Evolutionary conservation across 164 flowering plant species (phyloP).

Genomic region (Annona squamosa): DNA sequence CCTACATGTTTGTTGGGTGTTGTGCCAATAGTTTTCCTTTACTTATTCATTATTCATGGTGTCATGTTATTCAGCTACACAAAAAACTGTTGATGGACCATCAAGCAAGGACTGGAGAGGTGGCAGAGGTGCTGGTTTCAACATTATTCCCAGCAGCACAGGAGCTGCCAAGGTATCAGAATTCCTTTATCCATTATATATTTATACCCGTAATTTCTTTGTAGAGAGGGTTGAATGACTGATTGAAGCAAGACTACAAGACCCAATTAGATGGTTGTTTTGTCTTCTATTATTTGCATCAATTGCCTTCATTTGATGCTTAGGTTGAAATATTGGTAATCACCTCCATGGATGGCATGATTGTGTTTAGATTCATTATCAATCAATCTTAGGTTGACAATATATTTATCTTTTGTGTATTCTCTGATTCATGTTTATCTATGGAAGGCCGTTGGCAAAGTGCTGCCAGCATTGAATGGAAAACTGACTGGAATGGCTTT

Average conservation of each 20-base stretch:
- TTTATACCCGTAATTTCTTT: too few species aligned
- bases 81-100: constrained; percentile 98
- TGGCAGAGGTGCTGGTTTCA: constrained; percentile 92
- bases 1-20: background rate
- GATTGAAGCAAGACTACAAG: too few species aligned
- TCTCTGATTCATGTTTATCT: background rate
- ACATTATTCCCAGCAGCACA: constrained; percentile 97
- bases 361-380: too few species aligned
- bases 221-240: too few species aligned
- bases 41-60: too few species aligned
- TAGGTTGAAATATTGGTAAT: too few species aligned
- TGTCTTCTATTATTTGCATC: too few species aligned
- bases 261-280: too few species aligned
- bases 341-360: too few species aligned
- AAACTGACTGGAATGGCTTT: constrained; percentile 76
- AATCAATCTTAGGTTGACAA: too few species aligned
- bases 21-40: background rate
- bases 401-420: background rate
- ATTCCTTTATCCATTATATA: too few species aligned
- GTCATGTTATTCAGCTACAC: constrained; percentile 53
- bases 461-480: constrained; percentile 61
- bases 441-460: constrained; percentile 67
- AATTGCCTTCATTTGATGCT: too few species aligned
- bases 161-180: constrained; percentile 86
- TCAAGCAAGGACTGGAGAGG: constrained; percentile 97